Percentiles rank a stretch among this genome's conserved stretches.
Evolutionary conservation across 2,329 filamentous ascomycete genomes (phyloP).

Genomic region (Neonectria sp.): DNA sequence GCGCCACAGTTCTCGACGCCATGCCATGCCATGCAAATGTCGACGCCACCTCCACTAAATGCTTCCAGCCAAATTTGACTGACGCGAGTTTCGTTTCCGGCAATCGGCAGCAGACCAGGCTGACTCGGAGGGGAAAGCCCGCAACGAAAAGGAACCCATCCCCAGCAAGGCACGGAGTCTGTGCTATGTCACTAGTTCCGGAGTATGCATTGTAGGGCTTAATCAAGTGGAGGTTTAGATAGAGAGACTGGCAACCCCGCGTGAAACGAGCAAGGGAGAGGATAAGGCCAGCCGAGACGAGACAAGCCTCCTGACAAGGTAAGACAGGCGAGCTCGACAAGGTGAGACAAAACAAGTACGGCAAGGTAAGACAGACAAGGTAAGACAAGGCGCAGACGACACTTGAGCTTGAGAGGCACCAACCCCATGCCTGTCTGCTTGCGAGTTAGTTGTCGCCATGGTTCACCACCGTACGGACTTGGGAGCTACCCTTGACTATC

Average conservation of each 20-base stretch:
- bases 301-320: no score
- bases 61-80: not conserved
- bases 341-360: not conserved
- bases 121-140: not conserved
- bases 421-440: not conserved
- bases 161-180: not conserved
- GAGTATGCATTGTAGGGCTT: slow-evolving; percentile 12
- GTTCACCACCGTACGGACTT: not conserved
- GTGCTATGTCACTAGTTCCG: not conserved
- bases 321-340: not conserved
- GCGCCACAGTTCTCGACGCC: not conserved
- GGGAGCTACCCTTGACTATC: slow-evolving; percentile 19
- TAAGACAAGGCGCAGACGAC: not conserved
- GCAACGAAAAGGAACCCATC: slow-evolving; percentile 1
- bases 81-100: not conserved
- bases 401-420: no score
- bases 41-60: slow-evolving; percentile 22
- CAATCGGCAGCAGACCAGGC: not conserved
- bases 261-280: slow-evolving; percentile 8
- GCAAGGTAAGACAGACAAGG: no score
- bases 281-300: not conserved
- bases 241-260: slow-evolving; percentile 18
- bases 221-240: not conserved
- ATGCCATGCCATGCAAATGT: not conserved
- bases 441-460: slow-evolving; percentile 20